Evolutionary conservation across 768 basidiomycete genomes (phyloP).

Genomic region (Agaricus subrufescens): DNA sequence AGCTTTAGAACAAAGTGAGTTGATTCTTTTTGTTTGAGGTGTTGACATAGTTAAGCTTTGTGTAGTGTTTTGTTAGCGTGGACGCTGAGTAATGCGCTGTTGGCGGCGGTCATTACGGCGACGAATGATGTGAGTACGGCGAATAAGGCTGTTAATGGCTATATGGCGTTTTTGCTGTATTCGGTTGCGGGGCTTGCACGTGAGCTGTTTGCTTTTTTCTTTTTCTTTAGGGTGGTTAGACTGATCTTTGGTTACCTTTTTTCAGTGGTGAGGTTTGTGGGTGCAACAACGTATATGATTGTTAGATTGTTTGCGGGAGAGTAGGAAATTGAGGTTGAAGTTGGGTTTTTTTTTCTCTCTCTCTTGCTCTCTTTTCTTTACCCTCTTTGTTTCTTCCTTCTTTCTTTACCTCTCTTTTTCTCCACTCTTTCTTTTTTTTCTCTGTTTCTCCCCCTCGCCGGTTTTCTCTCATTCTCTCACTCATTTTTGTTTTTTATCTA

Average conservation of each 20-base stretch:
- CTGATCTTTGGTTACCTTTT: background rate
- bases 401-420: background rate
- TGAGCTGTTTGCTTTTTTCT: conserved; percentile 33
- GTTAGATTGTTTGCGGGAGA: conserved; percentile 88
- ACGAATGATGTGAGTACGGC: conserved; percentile 33
- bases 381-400: background rate
- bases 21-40: background rate
- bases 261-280: conserved; percentile 79
- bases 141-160: conserved; percentile 64
- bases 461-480: too few species aligned
- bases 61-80: conserved; percentile 72
- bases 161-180: conserved; percentile 86
- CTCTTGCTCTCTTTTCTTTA: background rate
- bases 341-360: background rate
- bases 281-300: conserved; percentile 78
- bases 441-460: too few species aligned
- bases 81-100: conserved; percentile 80
- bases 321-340: conserved; percentile 28
- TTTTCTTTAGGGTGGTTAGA: background rate
- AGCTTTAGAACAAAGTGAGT: conserved; percentile 86
- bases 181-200: conserved; percentile 85
- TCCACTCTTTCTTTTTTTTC: too few species aligned
- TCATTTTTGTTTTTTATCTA: too few species aligned
- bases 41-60: background rate
- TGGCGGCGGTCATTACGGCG: conserved; percentile 75